phyloP scores from a whole-genome alignment of 2,329 filamentous ascomycete genomes.

The Fusarium anguioides region DNA sequence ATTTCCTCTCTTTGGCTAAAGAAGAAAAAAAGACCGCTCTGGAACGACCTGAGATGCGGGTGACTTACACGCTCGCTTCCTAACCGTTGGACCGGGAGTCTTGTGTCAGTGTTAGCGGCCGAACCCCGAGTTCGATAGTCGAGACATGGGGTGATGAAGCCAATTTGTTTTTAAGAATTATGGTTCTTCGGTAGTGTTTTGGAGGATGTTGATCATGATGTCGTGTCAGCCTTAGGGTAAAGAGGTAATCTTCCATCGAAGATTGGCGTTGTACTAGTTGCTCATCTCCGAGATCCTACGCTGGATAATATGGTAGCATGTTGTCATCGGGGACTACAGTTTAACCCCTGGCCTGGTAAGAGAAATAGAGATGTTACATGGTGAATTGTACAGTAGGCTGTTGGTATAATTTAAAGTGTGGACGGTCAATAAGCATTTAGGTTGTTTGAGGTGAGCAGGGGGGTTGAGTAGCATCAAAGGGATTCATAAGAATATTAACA shows the following conservation, averaged over 20 bases:
- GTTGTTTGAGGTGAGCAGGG: not conserved
- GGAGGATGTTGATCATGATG: not conserved
- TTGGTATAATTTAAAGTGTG: not conserved
- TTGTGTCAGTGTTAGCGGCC: not conserved
- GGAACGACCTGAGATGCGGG: not conserved
- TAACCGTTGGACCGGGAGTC: not conserved
- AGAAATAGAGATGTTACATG: not conserved
- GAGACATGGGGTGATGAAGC: not conserved
- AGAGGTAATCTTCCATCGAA: not conserved
- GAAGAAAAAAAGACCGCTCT: slow-evolving; percentile 12
- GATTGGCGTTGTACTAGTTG: not conserved
- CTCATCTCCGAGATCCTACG: not conserved
- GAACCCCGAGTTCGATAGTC: not conserved
- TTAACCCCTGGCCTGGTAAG: not conserved
- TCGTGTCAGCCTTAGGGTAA: not conserved
- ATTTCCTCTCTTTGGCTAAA: not conserved
- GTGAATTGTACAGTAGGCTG: not conserved
- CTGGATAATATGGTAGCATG: not conserved
- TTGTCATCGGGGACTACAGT: not conserved
- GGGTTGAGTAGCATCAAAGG: not conserved
- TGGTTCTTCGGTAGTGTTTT: not conserved
- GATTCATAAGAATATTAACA: not conserved
- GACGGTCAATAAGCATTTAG: not conserved
- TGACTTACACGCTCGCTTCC: not conserved
- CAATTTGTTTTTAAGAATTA: not conserved